Evolutionary conservation across 2,329 filamentous ascomycete genomes (phyloP).

Genomic region (Remersonia thermophila): DNA sequence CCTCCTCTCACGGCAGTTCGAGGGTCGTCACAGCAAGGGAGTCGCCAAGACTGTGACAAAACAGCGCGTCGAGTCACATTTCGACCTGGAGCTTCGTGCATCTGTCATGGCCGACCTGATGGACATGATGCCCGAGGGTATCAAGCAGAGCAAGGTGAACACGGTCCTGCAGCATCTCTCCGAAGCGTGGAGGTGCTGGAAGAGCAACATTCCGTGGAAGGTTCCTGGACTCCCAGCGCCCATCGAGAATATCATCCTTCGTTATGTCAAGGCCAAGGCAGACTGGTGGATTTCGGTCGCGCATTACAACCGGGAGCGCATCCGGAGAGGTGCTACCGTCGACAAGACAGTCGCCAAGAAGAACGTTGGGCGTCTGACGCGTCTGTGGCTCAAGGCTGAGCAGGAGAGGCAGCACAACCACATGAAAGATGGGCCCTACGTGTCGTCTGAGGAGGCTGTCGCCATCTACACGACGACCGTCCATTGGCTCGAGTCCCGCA

Average conservation of each 20-base stretch:
- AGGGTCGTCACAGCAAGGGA: constrained; percentile 96
- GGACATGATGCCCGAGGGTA: constrained; percentile 99
- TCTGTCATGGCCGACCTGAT: constrained; percentile 98
- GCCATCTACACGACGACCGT: constrained; percentile 98
- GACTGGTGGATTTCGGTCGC: constrained; percentile 99
- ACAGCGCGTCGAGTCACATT: constrained; percentile 96
- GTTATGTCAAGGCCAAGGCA: constrained; percentile 97
- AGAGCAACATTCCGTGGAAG: constrained; percentile 99
- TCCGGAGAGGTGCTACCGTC: constrained; percentile 88
- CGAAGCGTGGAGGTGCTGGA: constrained; percentile 99
- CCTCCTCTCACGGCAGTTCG: constrained; percentile 89
- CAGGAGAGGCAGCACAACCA: constrained; percentile 99
- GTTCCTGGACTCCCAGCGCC: constrained; percentile 91
- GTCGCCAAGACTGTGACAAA: constrained; percentile 99
- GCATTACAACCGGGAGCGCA: constrained; percentile 96
- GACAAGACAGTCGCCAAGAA: constrained; percentile 99
- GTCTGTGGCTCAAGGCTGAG: constrained; percentile 94
- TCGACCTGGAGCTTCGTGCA: constrained; percentile 90
- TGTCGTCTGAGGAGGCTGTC: constrained; percentile 95
- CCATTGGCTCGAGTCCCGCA: constrained; percentile 95
- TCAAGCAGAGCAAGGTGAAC: constrained; percentile 99
- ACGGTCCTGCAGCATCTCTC: constrained; percentile 94
- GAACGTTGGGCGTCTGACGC: constrained; percentile 86
- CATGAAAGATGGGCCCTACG: constrained; percentile 97
- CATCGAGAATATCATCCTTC: constrained; percentile 96